These are phyloP conservation scores for Haplosporangium sp. DNA, from an alignment of 371 early-diverging fungal genomes.

Conservation along the genomic window DNA sequence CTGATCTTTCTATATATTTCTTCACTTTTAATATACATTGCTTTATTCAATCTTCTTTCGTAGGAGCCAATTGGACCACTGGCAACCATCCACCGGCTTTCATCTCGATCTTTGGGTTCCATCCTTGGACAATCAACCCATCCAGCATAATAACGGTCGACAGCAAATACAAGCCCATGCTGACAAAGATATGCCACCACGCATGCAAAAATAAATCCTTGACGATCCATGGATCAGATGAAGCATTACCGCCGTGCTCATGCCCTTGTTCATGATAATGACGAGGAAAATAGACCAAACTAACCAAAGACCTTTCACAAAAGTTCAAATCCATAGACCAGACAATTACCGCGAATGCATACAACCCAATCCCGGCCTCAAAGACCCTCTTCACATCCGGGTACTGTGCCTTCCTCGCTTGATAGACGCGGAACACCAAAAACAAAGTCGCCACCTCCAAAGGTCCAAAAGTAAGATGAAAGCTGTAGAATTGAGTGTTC, in stretches of 20 bases:
- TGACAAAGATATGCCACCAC: conserved; percentile 43
- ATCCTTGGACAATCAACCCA: conserved; percentile 40
- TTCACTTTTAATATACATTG: not conserved
- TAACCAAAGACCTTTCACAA: conserved; percentile 20
- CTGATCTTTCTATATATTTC: not conserved
- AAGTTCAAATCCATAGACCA: conserved; percentile 46
- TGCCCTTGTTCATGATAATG: not conserved
- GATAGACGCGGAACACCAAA: conserved; percentile 30
- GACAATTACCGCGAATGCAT: conserved; percentile 30
- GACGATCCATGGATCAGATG: conserved; percentile 17
- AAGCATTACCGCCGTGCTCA: not conserved
- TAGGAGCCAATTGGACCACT: conserved; percentile 9
- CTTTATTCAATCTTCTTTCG: not conserved
- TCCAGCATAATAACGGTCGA: conserved; percentile 49
- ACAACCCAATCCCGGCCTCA: conserved; percentile 32
- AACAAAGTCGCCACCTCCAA: conserved; percentile 27
- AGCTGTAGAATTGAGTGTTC: conserved; percentile 26
- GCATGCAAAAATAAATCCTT: conserved; percentile 43
- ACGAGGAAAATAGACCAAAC: not conserved
- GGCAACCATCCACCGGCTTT: conserved; percentile 37
- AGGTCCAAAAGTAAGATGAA: conserved; percentile 32
- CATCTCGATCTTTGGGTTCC: conserved; percentile 37
- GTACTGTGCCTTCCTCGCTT: conserved; percentile 24
- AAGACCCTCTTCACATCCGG: conserved; percentile 36
- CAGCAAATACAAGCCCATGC: conserved; percentile 33